Conservation (phyloP, 1,284 basidiomycete species). For the Sporisorium reilianum region DNA sequence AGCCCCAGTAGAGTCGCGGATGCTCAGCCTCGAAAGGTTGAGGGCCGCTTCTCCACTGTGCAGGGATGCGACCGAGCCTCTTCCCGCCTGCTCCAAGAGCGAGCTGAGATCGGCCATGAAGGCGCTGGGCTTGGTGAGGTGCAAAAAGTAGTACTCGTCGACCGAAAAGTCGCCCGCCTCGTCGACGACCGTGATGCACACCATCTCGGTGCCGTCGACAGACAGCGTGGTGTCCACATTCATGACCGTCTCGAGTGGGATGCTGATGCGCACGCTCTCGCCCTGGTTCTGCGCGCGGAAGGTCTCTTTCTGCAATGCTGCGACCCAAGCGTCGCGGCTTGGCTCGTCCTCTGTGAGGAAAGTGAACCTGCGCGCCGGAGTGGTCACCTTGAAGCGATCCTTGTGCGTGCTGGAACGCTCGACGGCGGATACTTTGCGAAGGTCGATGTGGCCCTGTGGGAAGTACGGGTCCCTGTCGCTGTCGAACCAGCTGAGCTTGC, state of each 20-base stretch:
- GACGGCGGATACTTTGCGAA: conserved; percentile 90
- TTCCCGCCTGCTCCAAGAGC: conserved; percentile 16
- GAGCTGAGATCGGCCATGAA: conserved; percentile 33
- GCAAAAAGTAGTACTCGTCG: conserved; percentile 61
- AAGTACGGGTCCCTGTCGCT: conserved; percentile 87
- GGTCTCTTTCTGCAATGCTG: conserved; percentile 85
- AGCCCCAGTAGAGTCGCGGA: conserved; percentile 41
- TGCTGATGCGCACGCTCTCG: conserved; percentile 88
- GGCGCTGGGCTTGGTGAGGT: conserved; percentile 41
- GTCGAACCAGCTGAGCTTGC: conserved; percentile 62
- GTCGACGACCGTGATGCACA: conserved; percentile 58
- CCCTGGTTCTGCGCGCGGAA: conserved; percentile 96
- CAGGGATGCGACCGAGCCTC: conserved; percentile 17
- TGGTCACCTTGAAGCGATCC: conserved; percentile 68
- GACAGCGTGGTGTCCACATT: conserved; percentile 82
- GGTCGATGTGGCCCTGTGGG: conserved; percentile 90
- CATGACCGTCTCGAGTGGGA: conserved; percentile 88
- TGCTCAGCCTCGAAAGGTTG: conserved; percentile 35
- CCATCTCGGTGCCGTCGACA: conserved; percentile 51
- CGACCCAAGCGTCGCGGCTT: conserved; percentile 78
- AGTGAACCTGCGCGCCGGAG: conserved; percentile 65
- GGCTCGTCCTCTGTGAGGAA: conserved; percentile 66
- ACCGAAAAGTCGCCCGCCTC: conserved; percentile 55
- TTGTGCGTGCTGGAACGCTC: conserved; percentile 78
- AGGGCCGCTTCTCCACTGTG: conserved; percentile 25